Conservation (phyloP, 148 eudicot genomes). For the Vaccinium myrtillus region DNA sequence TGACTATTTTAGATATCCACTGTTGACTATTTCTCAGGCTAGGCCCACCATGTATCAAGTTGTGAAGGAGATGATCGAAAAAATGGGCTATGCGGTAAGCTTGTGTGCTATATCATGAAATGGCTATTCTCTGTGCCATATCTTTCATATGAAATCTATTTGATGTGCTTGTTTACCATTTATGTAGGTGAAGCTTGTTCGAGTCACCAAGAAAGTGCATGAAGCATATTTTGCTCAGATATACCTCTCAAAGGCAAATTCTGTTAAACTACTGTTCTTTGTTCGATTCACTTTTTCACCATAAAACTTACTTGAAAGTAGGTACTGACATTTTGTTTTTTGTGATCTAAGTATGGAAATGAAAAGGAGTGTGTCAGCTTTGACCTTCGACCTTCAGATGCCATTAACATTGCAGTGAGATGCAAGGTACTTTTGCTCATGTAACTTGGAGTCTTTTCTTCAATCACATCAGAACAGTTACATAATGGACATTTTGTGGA, state of each 20-base stretch:
- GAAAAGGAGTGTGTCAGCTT: conserved; percentile 70
- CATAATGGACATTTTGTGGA: background rate
- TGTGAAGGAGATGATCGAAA: conserved; percentile 84
- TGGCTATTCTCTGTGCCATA: background rate
- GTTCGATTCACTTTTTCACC: background rate
- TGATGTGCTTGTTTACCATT: background rate
- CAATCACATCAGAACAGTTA: background rate
- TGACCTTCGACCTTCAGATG: conserved; percentile 96
- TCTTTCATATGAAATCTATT: background rate
- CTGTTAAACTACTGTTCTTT: background rate
- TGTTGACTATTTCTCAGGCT: conserved; percentile 46
- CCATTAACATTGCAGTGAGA: conserved; percentile 95
- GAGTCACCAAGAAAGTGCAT: conserved; percentile 88
- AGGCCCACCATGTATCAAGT: conserved; percentile 94
- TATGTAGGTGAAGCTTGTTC: conserved; percentile 87
- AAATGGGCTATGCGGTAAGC: conserved; percentile 88
- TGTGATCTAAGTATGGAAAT: conserved; percentile 51
- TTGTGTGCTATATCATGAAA: conserved; percentile 2
- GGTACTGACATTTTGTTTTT: background rate
- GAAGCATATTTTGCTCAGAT: conserved; percentile 89
- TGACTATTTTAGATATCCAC: background rate
- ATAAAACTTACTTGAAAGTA: background rate
- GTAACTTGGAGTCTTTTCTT: background rate
- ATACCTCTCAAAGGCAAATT: conserved; percentile 65
- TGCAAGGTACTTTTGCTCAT: conserved; percentile 65